A percentile compares a stretch with the other conserved stretches of the same genome.
phyloP scores from a whole-genome alignment of 345 rosid genomes.

The Citrus sinensis region DNA sequence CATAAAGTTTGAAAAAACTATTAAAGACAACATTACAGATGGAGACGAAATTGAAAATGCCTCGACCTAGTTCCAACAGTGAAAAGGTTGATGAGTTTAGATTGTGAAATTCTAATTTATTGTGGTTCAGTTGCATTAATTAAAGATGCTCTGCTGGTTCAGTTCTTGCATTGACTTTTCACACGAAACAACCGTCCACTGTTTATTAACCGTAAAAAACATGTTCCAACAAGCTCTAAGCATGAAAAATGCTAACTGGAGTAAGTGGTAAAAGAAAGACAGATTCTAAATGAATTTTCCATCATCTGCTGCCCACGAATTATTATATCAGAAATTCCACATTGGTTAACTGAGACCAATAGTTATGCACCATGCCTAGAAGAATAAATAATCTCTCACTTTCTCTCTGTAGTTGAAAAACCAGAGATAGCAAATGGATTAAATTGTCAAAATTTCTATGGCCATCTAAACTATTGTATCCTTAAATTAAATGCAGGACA shows the following conservation, averaged over 20 bases:
- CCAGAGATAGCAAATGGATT: neutral
- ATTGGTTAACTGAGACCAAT: neutral
- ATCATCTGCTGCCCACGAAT: neutral
- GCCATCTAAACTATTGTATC: conserved; percentile 5
- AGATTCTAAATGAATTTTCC: neutral
- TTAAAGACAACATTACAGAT: neutral
- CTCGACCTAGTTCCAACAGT: neutral
- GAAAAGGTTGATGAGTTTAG: neutral
- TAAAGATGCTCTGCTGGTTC: neutral
- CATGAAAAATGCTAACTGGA: neutral
- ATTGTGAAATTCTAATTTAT: neutral
- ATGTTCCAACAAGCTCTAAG: neutral
- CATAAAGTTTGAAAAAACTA: neutral
- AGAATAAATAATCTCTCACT: neutral
- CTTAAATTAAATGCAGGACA: conserved; percentile 49
- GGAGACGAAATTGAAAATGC: neutral
- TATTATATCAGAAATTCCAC: neutral
- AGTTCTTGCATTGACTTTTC: neutral
- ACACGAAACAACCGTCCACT: neutral
- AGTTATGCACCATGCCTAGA: conserved; percentile 9
- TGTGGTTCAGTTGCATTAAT: neutral
- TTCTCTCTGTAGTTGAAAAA: neutral
- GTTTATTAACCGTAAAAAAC: neutral
- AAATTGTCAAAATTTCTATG: neutral
- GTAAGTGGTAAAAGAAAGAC: neutral